Percentiles rank a stretch among this genome's conserved stretches.
Evolutionary conservation across 805 yeast genomes (phyloP).

Genomic region (Candida chauliodis): DNA sequence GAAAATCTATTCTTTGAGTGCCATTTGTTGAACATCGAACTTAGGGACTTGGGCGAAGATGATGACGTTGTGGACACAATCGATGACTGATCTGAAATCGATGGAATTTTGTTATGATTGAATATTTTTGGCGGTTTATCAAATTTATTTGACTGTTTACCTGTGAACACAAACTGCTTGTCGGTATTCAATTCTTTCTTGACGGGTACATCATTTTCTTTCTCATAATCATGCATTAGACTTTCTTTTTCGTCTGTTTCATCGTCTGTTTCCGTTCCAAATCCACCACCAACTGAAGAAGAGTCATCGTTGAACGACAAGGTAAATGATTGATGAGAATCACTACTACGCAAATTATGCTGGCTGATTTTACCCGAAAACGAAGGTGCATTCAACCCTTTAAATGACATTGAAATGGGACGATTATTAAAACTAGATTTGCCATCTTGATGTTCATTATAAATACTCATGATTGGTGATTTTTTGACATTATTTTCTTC

Average conservation of each 20-base stretch:
- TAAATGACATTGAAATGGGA: conserved; percentile 54
- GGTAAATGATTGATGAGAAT: conserved; percentile 40
- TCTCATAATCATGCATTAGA: conserved; percentile 5
- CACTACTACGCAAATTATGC: conserved; percentile 29
- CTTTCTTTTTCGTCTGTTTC: conserved; percentile 21
- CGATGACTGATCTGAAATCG: conserved; percentile 22
- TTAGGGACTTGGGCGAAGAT: conserved; percentile 31
- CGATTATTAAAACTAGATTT: conserved; percentile 18
- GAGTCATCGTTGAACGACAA: conserved; percentile 34
- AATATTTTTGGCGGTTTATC: conserved; percentile 14
- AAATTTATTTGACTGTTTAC: conserved; percentile 3
- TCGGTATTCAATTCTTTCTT: neutral
- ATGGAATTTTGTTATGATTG: conserved; percentile 30
- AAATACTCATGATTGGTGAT: conserved; percentile 20
- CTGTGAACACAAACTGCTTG: conserved; percentile 1
- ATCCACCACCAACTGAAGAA: conserved; percentile 32
- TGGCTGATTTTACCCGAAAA: conserved; percentile 37
- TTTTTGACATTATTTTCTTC: conserved; percentile 9
- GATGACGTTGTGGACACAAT: conserved; percentile 6
- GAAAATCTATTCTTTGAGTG: conserved; percentile 8
- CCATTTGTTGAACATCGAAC: conserved; percentile 27
- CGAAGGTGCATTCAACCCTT: conserved; percentile 59
- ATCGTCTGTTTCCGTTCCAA: conserved; percentile 32
- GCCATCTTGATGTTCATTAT: conserved; percentile 11
- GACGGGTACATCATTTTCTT: conserved; percentile 7